Percentiles rank a stretch among this genome's conserved stretches.
Conservation (phyloP, 129 eudicot species). For the Pulicaria dysenterica region DNA sequence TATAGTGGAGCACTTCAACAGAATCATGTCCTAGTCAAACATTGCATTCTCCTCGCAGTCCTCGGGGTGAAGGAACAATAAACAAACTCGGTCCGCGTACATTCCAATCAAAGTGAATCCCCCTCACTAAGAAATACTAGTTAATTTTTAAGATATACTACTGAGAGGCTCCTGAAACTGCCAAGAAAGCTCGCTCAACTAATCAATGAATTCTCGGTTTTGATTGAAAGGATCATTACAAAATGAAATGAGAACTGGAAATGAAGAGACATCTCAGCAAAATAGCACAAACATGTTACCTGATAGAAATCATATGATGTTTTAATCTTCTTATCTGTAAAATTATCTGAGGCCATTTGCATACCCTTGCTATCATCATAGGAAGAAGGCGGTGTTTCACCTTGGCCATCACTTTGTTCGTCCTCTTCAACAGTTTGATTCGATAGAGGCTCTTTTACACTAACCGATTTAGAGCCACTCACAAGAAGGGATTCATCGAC, state of each 20-base stretch:
- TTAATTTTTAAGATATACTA: too few species aligned
- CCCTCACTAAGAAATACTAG: too few species aligned
- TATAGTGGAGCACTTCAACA: too few species aligned
- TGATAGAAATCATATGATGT: conserved; percentile 83
- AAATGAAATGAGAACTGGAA: neutral
- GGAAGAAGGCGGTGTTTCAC: conserved; percentile 50
- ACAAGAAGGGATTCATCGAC: conserved; percentile 33
- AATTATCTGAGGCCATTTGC: conserved; percentile 29
- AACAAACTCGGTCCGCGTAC: too few species aligned
- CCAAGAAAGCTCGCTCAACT: too few species aligned
- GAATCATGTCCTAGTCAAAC: too few species aligned
- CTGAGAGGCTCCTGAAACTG: too few species aligned
- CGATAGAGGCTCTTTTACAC: conserved; percentile 31
- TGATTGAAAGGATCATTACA: neutral
- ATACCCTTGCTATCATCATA: conserved; percentile 49
- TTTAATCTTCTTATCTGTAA: conserved; percentile 46
- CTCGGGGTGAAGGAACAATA: too few species aligned
- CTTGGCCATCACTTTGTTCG: conserved; percentile 46
- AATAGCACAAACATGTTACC: conserved; percentile 44
- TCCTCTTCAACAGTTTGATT: conserved; percentile 45
- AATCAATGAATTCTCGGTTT: too few species aligned
- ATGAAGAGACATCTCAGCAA: neutral
- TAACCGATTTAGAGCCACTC: conserved; percentile 27
- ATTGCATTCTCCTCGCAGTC: too few species aligned
- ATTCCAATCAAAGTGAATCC: too few species aligned